Conservation (phyloP, 208 protist species). For the Leishmania turanica region DNA sequence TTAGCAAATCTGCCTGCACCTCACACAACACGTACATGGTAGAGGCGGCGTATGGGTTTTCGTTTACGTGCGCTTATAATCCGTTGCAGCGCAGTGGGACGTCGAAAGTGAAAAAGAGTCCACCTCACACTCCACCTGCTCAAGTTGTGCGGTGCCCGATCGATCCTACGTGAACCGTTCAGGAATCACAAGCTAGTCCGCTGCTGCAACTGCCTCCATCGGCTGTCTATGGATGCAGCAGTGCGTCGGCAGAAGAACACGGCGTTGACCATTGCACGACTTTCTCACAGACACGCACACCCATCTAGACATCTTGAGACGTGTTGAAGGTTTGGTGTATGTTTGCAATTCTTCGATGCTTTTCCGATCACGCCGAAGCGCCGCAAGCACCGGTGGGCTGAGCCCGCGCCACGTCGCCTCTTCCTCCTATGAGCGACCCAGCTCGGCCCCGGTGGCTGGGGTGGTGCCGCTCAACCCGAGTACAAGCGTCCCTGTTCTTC, state of each 20-base stretch:
- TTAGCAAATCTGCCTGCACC: not conserved
- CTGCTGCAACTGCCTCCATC: not conserved
- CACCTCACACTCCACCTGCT: not conserved
- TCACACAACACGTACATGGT: not conserved
- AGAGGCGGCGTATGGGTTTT: not conserved
- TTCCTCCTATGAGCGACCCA: constrained; percentile 33
- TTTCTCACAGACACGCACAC: not conserved
- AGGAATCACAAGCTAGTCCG: not conserved
- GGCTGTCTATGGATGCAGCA: not conserved
- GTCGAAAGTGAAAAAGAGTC: not conserved
- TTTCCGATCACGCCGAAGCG: constrained; percentile 30
- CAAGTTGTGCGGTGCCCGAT: not conserved
- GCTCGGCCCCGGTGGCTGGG: constrained; percentile 35
- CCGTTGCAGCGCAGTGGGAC: not conserved
- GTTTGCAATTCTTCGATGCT: constrained; percentile 26
- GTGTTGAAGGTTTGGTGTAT: not conserved
- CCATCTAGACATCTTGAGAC: not conserved
- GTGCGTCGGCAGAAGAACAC: not conserved
- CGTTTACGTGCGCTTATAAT: not conserved
- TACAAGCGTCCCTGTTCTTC: constrained; percentile 14
- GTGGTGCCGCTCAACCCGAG: constrained; percentile 10
- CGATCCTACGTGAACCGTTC: not conserved
- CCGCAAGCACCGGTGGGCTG: constrained; percentile 6
- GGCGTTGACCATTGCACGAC: not conserved
- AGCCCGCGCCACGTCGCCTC: constrained; percentile 17